Conservation (phyloP, 2,329 filamentous ascomycete species). For the Capronia coronata region DNA sequence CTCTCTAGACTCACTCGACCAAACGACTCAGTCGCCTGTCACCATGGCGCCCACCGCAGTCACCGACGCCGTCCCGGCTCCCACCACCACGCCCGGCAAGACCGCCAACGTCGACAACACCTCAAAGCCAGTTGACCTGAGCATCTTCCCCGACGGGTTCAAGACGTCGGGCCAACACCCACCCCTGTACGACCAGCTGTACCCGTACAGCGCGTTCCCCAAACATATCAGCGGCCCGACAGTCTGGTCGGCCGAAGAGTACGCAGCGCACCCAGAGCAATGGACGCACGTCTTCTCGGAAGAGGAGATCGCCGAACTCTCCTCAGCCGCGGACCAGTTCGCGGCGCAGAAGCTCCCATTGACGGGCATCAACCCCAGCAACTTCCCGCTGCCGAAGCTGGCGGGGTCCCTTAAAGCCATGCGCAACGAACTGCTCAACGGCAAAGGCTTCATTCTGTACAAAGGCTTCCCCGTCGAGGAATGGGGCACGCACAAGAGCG, state of each 20-base stretch:
- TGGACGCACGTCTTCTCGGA: conserved; percentile 67
- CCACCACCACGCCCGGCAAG: not conserved
- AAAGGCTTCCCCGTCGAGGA: conserved; percentile 70
- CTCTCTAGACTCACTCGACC: too few species aligned
- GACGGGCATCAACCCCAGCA: conserved; percentile 62
- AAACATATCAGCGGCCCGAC: conserved; percentile 64
- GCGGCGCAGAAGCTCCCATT: conserved; percentile 58
- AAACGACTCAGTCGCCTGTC: not conserved
- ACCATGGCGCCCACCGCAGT: conserved; percentile 18
- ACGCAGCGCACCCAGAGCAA: conserved; percentile 54
- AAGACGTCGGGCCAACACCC: conserved; percentile 67
- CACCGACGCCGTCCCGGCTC: conserved; percentile 6
- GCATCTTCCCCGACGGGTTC: conserved; percentile 56
- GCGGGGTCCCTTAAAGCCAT: conserved; percentile 49
- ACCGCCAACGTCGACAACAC: not conserved
- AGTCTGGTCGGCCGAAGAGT: conserved; percentile 64
- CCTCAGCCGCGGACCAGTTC: conserved; percentile 61
- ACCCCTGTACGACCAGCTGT: conserved; percentile 59
- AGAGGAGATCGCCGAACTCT: conserved; percentile 62
- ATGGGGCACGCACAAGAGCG: conserved; percentile 75
- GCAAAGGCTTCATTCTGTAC: conserved; percentile 85
- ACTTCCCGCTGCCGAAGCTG: conserved; percentile 57
- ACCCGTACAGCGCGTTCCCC: conserved; percentile 64
- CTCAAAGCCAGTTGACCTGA: conserved; percentile 18
- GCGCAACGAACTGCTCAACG: conserved; percentile 64